Percentiles rank a stretch among this genome's conserved stretches.
Conservation (phyloP, 2,329 filamentous ascomycete genomes). For the Pestalotiopsis sp. region DNA sequence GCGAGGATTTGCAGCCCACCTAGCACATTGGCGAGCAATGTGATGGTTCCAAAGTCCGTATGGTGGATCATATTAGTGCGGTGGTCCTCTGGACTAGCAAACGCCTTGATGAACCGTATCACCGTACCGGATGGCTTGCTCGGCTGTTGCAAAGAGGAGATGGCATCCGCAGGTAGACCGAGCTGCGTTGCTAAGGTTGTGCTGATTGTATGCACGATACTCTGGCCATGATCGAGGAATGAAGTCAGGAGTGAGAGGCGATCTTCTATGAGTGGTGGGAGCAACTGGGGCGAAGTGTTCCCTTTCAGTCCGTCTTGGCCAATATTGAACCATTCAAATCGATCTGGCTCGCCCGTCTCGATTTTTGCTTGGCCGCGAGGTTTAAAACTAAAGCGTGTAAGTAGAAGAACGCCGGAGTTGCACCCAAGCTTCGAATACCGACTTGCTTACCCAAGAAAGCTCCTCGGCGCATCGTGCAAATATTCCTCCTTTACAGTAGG, state of each 20-base stretch:
- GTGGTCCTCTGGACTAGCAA: conserved; percentile 18
- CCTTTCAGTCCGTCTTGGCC: conserved; percentile 32
- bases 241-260: conserved; percentile 11
- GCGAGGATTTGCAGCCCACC: conserved; percentile 37
- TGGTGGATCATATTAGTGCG: conserved; percentile 31
- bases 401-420: not conserved
- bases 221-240: conserved; percentile 18
- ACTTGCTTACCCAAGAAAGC: conserved; percentile 17
- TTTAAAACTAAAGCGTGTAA: conserved; percentile 16
- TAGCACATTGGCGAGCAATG: conserved; percentile 35
- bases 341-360: conserved; percentile 26
- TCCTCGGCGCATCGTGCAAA: conserved; percentile 15
- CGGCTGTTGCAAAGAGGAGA: conserved; percentile 24
- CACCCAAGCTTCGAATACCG: not conserved
- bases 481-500: conserved; percentile 13
- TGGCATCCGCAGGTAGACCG: conserved; percentile 24
- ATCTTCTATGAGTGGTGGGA: conserved; percentile 13
- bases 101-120: conserved; percentile 19
- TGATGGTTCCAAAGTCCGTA: conserved; percentile 38
- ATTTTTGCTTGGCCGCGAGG: conserved; percentile 17
- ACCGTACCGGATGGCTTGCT: conserved; percentile 27
- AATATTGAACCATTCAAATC: conserved; percentile 31
- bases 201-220: conserved; percentile 20
- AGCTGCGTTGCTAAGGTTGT: conserved; percentile 26
- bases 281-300: conserved; percentile 16